Evolutionary conservation across 2,329 filamentous ascomycete genomes (phyloP).

Genomic region (Pyricularia sp.): DNA sequence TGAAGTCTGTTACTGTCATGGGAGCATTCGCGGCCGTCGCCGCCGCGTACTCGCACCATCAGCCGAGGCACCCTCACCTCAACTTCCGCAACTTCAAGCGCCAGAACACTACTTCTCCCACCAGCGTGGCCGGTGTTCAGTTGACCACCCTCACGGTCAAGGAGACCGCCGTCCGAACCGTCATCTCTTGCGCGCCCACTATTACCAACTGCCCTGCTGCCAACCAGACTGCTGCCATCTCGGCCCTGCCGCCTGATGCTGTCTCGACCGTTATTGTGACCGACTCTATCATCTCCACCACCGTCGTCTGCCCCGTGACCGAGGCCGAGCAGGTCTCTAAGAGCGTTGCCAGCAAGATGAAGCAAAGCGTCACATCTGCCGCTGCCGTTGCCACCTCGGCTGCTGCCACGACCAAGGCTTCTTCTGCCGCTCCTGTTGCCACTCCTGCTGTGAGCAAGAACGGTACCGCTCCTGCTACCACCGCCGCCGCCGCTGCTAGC

Average conservation of each 20-base stretch:
- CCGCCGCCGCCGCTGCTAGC: neutral
- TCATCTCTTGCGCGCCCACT: slow-evolving; percentile 10
- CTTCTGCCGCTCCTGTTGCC: slow-evolving; percentile 8
- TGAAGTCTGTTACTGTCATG: slow-evolving; percentile 3
- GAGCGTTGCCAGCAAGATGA: slow-evolving; percentile 14
- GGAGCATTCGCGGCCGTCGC: slow-evolving; percentile 1
- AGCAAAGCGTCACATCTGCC: slow-evolving; percentile 7
- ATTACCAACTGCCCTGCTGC: slow-evolving; percentile 12
- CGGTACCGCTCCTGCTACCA: slow-evolving; percentile 10
- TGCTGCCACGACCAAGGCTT: slow-evolving; percentile 16
- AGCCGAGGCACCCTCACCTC: slow-evolving; percentile 1
- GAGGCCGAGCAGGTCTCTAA: slow-evolving; percentile 24
- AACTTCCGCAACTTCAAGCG: slow-evolving; percentile 5
- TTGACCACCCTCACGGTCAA: slow-evolving; percentile 18
- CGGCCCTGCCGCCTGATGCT: slow-evolving; percentile 16
- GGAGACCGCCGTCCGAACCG: slow-evolving; percentile 25
- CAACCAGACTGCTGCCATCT: slow-evolving; percentile 19
- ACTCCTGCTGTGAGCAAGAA: slow-evolving; percentile 16
- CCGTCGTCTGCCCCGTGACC: slow-evolving; percentile 28
- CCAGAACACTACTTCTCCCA: neutral
- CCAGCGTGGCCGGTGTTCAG: neutral
- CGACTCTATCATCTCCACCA: slow-evolving; percentile 22
- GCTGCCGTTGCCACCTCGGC: slow-evolving; percentile 6
- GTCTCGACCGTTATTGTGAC: slow-evolving; percentile 22
- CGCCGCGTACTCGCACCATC: slow-evolving; percentile 1